phyloP scores from a whole-genome alignment of 345 rosid species.

The Gynandropsis gynandra region DNA sequence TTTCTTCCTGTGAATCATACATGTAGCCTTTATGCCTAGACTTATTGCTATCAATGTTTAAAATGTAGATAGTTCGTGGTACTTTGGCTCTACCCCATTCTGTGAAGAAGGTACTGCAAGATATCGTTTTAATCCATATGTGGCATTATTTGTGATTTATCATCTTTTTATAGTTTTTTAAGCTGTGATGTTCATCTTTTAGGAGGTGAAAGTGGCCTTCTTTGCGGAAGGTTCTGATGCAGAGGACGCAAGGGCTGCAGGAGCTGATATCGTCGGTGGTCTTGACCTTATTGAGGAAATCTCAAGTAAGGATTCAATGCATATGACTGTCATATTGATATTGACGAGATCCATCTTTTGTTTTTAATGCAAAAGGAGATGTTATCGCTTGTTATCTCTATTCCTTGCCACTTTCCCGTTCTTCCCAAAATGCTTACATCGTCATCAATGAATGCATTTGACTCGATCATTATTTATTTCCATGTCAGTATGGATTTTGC shows the following conservation, averaged over 20 bases:
- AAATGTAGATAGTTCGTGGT: slow-evolving; percentile 86
- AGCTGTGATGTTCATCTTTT: slow-evolving; percentile 22
- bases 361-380: background rate
- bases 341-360: too few relatives aligned
- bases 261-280: slow-evolving; percentile 97
- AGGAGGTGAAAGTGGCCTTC: slow-evolving; percentile 84
- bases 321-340: background rate
- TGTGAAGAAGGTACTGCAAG: slow-evolving; percentile 60
- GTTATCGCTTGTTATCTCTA: background rate
- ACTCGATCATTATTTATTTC: slow-evolving; percentile 8
- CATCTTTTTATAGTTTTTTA: background rate
- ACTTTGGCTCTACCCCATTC: slow-evolving; percentile 82
- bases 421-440: too few relatives aligned
- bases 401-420: too few relatives aligned
- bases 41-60: slow-evolving; percentile 14
- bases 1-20: background rate
- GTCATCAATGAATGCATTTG: background rate
- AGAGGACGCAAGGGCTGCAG: slow-evolving; percentile 92
- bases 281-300: slow-evolving; percentile 77
- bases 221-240: slow-evolving; percentile 94
- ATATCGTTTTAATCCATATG: slow-evolving; percentile 8
- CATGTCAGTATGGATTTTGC: too few relatives aligned
- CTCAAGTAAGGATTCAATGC: slow-evolving; percentile 40
- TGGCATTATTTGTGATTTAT: background rate
- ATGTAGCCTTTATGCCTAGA: background rate